Percentiles rank a stretch among this genome's conserved stretches.
Conservation (phyloP, 148 eudicot genomes). For the Euryodendron excelsum region DNA sequence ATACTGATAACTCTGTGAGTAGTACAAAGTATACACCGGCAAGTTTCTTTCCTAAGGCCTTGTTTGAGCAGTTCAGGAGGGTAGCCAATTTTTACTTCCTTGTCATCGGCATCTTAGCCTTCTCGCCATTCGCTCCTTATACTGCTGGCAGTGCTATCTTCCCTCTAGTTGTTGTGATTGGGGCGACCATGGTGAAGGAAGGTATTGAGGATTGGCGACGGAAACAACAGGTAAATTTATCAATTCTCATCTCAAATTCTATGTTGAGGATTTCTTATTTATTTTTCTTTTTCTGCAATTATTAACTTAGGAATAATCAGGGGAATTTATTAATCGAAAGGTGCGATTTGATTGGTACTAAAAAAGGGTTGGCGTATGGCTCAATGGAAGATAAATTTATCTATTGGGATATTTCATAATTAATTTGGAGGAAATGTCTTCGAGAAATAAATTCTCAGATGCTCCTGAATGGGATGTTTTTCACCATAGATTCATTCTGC, state of each 20-base stretch:
- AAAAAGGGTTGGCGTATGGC: not conserved
- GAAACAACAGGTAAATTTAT: constrained; percentile 64
- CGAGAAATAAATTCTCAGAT: not conserved
- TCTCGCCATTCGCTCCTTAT: constrained; percentile 81
- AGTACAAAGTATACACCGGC: constrained; percentile 79
- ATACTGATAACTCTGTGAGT: constrained; percentile 70
- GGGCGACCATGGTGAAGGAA: constrained; percentile 89
- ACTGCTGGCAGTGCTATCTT: constrained; percentile 71
- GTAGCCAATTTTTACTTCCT: constrained; percentile 96
- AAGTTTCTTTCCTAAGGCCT: constrained; percentile 79
- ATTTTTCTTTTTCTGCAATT: not conserved
- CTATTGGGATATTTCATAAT: not conserved
- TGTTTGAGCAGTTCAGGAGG: constrained; percentile 98
- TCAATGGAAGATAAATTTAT: not conserved
- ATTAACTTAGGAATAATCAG: not conserved
- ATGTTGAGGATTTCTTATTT: not conserved
- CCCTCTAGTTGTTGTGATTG: constrained; percentile 72
- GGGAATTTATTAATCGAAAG: not conserved
- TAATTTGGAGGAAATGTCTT: not conserved
- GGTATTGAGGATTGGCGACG: constrained; percentile 79
- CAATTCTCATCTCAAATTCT: too few relatives aligned
- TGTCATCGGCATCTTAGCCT: constrained; percentile 63
- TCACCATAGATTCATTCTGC: not conserved
- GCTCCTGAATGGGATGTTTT: not conserved
- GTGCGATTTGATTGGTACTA: not conserved